Percentiles rank a stretch among this genome's conserved stretches.
Conservation (phyloP, 495 filamentous ascomycete genomes). For the Immersiella caudata region DNA sequence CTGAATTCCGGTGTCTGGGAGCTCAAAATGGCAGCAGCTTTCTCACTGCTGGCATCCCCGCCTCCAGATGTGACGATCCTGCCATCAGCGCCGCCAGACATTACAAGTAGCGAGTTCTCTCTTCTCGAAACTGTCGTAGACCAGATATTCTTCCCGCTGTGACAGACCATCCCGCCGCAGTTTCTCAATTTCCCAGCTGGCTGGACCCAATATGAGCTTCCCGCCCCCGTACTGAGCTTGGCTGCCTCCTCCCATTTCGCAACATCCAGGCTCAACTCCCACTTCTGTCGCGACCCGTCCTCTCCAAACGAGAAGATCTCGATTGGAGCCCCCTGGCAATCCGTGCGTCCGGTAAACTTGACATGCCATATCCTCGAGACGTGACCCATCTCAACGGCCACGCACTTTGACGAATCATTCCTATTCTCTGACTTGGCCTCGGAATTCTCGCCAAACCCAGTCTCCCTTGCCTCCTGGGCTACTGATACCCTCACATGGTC, state of each 20-base stretch:
- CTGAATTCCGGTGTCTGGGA: not conserved
- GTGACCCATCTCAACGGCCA: slow-evolving; percentile 81
- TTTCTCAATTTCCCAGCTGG: slow-evolving; percentile 49
- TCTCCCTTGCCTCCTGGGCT: slow-evolving; percentile 46
- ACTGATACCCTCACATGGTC: not conserved
- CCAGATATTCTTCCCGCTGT: slow-evolving; percentile 94
- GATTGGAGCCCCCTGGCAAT: slow-evolving; percentile 24
- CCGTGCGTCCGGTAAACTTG: slow-evolving; percentile 52
- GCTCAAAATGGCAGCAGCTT: not conserved
- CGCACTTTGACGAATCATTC: slow-evolving; percentile 32
- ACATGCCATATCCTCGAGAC: slow-evolving; percentile 87
- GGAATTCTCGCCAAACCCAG: slow-evolving; percentile 49
- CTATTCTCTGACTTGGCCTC: slow-evolving; percentile 30
- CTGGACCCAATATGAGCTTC: not conserved
- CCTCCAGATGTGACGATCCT: slow-evolving; percentile 49
- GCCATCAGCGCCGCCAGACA: slow-evolving; percentile 90
- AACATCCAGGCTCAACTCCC: slow-evolving; percentile 56
- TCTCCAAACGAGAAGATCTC: slow-evolving; percentile 76
- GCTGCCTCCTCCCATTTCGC: slow-evolving; percentile 11
- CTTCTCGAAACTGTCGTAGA: slow-evolving; percentile 56
- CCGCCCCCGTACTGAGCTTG: not conserved
- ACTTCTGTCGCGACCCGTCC: slow-evolving; percentile 71
- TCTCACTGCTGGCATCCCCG: not conserved
- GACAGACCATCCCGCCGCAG: slow-evolving; percentile 57
- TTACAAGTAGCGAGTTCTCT: slow-evolving; percentile 48